phyloP scores from a whole-genome alignment of 768 basidiomycete species.

The Termitomyces sp. region DNA sequence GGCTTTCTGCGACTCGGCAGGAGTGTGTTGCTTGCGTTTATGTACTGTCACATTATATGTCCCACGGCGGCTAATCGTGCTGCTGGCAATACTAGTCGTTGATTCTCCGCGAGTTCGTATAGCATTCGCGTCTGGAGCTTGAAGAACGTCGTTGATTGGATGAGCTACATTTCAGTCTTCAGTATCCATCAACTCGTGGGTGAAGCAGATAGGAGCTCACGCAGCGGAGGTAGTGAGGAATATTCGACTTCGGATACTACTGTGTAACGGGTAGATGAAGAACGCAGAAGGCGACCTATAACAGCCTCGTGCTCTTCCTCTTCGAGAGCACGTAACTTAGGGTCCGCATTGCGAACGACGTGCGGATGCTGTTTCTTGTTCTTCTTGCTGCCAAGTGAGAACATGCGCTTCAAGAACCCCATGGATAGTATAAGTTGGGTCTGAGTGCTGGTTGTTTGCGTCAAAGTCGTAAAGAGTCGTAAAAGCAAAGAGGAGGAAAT shows the following conservation, averaged over 20 bases:
- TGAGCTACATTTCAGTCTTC: constrained; percentile 41
- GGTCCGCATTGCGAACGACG: constrained; percentile 24
- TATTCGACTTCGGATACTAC: constrained; percentile 57
- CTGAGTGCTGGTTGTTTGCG: constrained; percentile 17
- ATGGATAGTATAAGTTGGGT: constrained; percentile 30
- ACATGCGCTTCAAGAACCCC: constrained; percentile 69
- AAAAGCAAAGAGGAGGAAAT: constrained; percentile 12
- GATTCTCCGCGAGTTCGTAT: constrained; percentile 48
- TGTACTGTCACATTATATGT: constrained; percentile 76
- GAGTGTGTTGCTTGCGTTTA: constrained; percentile 54
- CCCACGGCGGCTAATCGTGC: constrained; percentile 46
- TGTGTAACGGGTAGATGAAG: constrained; percentile 66
- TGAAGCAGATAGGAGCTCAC: constrained; percentile 40
- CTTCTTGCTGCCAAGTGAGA: constrained; percentile 67
- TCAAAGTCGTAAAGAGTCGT: constrained; percentile 16
- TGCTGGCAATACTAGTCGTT: constrained; percentile 50
- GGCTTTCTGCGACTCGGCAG: constrained; percentile 65
- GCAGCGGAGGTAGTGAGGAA: constrained; percentile 60
- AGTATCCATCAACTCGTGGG: background rate
- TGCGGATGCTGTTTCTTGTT: constrained; percentile 37
- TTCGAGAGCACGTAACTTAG: constrained; percentile 23
- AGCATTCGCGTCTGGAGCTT: constrained; percentile 39
- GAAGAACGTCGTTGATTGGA: constrained; percentile 59
- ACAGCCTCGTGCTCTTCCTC: constrained; percentile 53
- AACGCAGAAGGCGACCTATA: constrained; percentile 57